These are phyloP conservation scores for Quercus suber DNA, from an alignment of 306 rosid genomes.

Conservation along the genomic window DNA sequence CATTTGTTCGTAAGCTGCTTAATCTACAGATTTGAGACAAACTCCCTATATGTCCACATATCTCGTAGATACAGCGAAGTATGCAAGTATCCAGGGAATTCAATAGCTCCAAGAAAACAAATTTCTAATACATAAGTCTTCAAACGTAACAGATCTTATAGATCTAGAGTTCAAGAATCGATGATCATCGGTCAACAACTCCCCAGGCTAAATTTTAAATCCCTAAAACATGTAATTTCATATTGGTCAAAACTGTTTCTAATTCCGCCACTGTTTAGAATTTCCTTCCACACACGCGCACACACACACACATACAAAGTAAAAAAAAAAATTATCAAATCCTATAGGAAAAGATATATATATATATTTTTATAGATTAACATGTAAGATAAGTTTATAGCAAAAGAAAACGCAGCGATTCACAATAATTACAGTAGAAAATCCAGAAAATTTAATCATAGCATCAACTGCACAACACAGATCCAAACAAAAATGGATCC, in stretches of 20 bases:
- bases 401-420: not conserved
- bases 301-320: no score
- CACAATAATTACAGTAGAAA: not conserved
- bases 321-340: not conserved
- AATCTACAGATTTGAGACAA: not conserved
- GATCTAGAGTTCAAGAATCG: not conserved
- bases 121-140: not conserved
- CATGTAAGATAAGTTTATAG: not conserved
- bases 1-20: not conserved
- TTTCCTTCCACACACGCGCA: no score
- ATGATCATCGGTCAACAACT: not conserved
- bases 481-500: conserved; percentile 1
- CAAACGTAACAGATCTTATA: not conserved
- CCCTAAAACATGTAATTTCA: not conserved
- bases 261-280: not conserved
- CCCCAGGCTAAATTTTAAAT: not conserved
- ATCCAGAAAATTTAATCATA: not conserved
- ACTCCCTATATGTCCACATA: not conserved
- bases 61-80: not conserved
- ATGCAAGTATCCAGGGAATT: not conserved
- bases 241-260: not conserved
- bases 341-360: not conserved
- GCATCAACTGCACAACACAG: not conserved
- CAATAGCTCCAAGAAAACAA: not conserved
- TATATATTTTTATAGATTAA: not conserved